These are phyloP conservation scores for Fusarium poae DNA, from an alignment of 2,329 filamentous ascomycete species.

Conservation along the genomic window DNA sequence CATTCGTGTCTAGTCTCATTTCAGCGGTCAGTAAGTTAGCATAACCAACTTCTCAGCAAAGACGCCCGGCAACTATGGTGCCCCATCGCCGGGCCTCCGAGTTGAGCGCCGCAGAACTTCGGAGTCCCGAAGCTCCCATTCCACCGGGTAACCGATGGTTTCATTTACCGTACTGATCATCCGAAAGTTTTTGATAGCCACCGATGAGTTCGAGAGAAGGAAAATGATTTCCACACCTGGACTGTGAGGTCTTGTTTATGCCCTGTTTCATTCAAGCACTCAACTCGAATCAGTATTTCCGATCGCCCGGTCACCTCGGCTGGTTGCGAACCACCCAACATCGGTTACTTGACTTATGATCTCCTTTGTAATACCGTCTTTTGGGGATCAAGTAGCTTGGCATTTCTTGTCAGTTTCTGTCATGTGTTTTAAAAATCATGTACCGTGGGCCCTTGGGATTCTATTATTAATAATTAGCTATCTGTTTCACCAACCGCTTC, in stretches of 20 bases:
- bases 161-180: conserved; percentile 5
- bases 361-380: conserved; percentile 3
- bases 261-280: conserved; percentile 12
- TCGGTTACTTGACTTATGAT: conserved; percentile 38
- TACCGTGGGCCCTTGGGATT: conserved; percentile 29
- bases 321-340: conserved; percentile 18
- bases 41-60: not conserved
- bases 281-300: conserved; percentile 30
- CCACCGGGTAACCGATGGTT: conserved; percentile 37
- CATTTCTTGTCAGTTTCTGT: conserved; percentile 27
- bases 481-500: conserved; percentile 30
- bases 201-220: conserved; percentile 10
- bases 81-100: conserved; percentile 44
- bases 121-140: conserved; percentile 47
- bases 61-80: conserved; percentile 37
- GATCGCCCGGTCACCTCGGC: conserved; percentile 46
- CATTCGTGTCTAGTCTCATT: not conserved
- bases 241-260: conserved; percentile 11
- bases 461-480: conserved; percentile 35
- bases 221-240: conserved; percentile 21
- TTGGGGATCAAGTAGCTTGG: conserved; percentile 10
- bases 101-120: conserved; percentile 34
- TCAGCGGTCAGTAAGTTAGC: not conserved
- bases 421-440: conserved; percentile 4
- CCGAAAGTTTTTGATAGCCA: conserved; percentile 12